Percentiles rank a stretch among this genome's conserved stretches.
These are phyloP conservation scores for Collybia sp. DNA, from an alignment of 768 basidiomycete genomes.

Conservation along the genomic window DNA sequence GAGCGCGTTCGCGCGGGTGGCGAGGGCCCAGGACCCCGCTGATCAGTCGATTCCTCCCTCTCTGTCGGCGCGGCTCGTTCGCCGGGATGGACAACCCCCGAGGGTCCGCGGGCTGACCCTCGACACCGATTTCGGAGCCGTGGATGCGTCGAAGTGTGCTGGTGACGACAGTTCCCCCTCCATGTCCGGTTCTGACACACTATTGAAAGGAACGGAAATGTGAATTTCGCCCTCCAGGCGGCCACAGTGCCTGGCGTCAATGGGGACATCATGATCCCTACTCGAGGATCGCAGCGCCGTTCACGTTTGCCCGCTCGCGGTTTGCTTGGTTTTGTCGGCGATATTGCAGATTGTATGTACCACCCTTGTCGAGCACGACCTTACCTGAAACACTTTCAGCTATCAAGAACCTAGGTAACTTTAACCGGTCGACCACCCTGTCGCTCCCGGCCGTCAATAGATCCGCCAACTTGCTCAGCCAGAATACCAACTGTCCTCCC, in stretches of 20 bases:
- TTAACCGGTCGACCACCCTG: conserved; percentile 15
- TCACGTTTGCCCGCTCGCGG: conserved; percentile 10
- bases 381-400: not conserved
- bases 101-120: conserved; percentile 28
- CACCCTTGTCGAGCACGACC: not conserved
- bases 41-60: conserved; percentile 29
- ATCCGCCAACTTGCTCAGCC: conserved; percentile 23
- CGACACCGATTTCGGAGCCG: conserved; percentile 29
- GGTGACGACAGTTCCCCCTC: not conserved
- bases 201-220: conserved; percentile 10
- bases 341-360: conserved; percentile 16
- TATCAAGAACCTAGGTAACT: conserved; percentile 19
- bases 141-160: conserved; percentile 15
- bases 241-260: conserved; percentile 15
- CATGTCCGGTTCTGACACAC: not conserved
- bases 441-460: conserved; percentile 20
- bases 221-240: conserved; percentile 19
- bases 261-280: conserved; percentile 12
- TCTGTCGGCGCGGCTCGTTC: conserved; percentile 15
- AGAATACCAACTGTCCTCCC: conserved; percentile 22
- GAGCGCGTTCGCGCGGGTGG: conserved; percentile 1
- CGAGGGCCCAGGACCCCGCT: conserved; percentile 25
- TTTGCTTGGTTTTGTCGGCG: conserved; percentile 17
- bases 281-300: conserved; percentile 2
- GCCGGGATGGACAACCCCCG: conserved; percentile 17